phyloP scores from a whole-genome alignment of 2,329 filamentous ascomycete species.

The Pochonia chlamydosporia region DNA sequence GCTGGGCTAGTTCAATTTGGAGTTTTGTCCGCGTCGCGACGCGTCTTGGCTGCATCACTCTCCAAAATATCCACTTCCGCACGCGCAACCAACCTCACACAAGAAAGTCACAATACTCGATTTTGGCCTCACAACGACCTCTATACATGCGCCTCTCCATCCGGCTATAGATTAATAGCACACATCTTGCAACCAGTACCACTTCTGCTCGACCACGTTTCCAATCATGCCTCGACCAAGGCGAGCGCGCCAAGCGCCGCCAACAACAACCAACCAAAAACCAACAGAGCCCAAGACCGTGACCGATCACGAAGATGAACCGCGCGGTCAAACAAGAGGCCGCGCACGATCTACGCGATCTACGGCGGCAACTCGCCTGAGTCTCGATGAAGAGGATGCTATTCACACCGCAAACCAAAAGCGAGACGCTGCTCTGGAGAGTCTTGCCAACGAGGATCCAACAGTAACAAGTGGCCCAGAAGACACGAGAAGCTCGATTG shows the following conservation, averaged over 20 bases:
- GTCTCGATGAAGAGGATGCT: constrained; percentile 19
- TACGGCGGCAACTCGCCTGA: constrained; percentile 9
- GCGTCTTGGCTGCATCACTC: constrained; percentile 18
- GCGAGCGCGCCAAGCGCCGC: constrained; percentile 10
- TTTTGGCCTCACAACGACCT: background rate
- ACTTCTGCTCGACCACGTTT: background rate
- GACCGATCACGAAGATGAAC: constrained; percentile 15
- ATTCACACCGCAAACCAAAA: constrained; percentile 19
- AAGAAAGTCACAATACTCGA: background rate
- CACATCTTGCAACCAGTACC: background rate
- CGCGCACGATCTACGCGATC: constrained; percentile 13
- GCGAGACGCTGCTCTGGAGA: constrained; percentile 31
- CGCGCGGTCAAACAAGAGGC: constrained; percentile 18
- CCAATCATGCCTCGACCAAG: constrained; percentile 13
- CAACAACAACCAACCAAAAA: background rate
- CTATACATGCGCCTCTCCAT: background rate
- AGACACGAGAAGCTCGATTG: constrained; percentile 27
- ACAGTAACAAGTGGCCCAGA: constrained; percentile 21
- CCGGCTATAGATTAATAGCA: background rate
- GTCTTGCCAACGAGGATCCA: constrained; percentile 28
- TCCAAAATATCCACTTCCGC: constrained; percentile 8
- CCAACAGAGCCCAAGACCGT: background rate
- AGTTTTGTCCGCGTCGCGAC: constrained; percentile 20
- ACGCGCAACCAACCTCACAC: background rate
- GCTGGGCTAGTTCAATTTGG: background rate